Percentiles rank a stretch among this genome's conserved stretches.
phyloP scores from a whole-genome alignment of 2,329 filamentous ascomycete species.

The Falciphora oryzae region DNA sequence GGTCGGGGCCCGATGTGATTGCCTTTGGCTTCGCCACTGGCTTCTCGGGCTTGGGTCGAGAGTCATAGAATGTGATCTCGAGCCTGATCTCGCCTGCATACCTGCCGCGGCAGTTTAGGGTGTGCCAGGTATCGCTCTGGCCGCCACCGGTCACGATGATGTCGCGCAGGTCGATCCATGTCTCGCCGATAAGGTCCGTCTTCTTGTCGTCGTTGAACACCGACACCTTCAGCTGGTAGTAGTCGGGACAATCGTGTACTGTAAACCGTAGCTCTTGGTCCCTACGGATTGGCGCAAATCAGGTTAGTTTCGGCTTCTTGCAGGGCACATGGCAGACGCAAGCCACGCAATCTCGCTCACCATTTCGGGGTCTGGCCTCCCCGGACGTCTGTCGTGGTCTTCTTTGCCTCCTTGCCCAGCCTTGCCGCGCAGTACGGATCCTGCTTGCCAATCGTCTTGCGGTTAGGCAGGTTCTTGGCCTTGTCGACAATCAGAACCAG shows the following conservation, averaged over 20 bases:
- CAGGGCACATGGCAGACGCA: too few species aligned
- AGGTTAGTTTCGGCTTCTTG: neutral
- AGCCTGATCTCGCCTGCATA: slow-evolving; percentile 93
- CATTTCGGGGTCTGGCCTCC: slow-evolving; percentile 95
- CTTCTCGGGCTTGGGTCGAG: slow-evolving; percentile 74
- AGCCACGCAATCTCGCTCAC: slow-evolving; percentile 45
- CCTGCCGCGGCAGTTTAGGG: slow-evolving; percentile 80
- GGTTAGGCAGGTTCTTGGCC: slow-evolving; percentile 93
- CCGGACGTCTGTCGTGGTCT: slow-evolving; percentile 88
- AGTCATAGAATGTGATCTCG: slow-evolving; percentile 95
- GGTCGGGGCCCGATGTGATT: slow-evolving; percentile 27
- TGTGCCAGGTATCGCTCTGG: slow-evolving; percentile 92
- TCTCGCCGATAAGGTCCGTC: slow-evolving; percentile 92
- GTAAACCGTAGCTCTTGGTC: slow-evolving; percentile 95
- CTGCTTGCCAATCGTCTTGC: slow-evolving; percentile 97
- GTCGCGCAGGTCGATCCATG: slow-evolving; percentile 76
- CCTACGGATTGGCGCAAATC: slow-evolving; percentile 44
- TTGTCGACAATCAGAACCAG: slow-evolving; percentile 88
- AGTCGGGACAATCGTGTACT: slow-evolving; percentile 94
- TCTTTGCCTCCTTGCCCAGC: slow-evolving; percentile 93
- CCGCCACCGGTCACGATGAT: slow-evolving; percentile 83
- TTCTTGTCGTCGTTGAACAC: slow-evolving; percentile 98
- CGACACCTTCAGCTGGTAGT: slow-evolving; percentile 90
- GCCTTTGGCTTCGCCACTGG: slow-evolving; percentile 49
- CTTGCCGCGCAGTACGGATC: slow-evolving; percentile 94